Evolutionary conservation across 805 yeast genomes (phyloP), one percentile per base, ranked within the genome.

Genomic region (Suhomyces tanzawaensis): DNA sequence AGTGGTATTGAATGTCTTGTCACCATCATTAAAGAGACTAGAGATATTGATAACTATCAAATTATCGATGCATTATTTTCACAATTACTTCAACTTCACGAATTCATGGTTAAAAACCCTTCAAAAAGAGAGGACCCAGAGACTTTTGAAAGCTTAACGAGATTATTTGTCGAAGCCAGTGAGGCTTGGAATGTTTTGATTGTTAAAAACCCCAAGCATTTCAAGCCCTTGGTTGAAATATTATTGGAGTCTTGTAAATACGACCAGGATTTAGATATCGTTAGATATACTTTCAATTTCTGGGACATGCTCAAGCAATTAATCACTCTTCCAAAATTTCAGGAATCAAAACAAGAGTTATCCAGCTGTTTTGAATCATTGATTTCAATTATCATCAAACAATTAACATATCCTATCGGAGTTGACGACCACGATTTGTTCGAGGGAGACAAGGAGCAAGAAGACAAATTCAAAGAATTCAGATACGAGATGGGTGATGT

Each of bases 401-500:
- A 85, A 54, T 69, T 93, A 45, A 76, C 79, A 41, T 90, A 90
- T 58, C 98, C 96, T 14, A 57, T 62, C 7, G 55, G 52, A 2
- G 19, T 12, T 24, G 53, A 50, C 23, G 53, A 49, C 13, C 32
- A 39, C 19, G 73, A 69, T 35, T 55, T 80, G 14, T 91, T 91
- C 51, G 72, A 72, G 18, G 71, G 71, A 19, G 88, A 85, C 52
- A 72, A 69, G 47, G 96, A 88, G 56, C 84, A 78, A 39, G 95
- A 89, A 55, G 99, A 95, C 55, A 86, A 88, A 60, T 93, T 93
- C 59, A 81, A 86, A 53, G 95, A 88, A 42, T 93, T 91, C 63
- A 75, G 99, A 53, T 93, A 93, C 62, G 96, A 88, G 40, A 86
- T 93, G 85, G 98, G 98, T 26, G 98, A 93, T 58, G 96, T 91